Base-by-base conservation (phyloP, 108 stramenopile species). In the Skeletonema menzelii region DNA sequence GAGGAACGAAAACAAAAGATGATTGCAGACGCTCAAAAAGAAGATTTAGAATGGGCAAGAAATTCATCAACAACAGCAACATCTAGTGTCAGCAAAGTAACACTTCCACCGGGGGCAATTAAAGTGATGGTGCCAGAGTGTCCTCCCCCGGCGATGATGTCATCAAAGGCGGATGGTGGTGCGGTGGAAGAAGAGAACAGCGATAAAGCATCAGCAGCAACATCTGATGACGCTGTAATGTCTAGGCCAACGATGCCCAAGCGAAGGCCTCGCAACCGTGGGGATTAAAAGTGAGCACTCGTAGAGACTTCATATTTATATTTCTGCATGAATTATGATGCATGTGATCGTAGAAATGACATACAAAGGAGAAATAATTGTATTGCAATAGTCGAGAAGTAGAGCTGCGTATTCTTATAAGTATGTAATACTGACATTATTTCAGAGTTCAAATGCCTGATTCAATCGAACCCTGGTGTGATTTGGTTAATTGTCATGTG, bases 201-300 rank as follows among this genome's bases (percentile, higher is more conserved):
- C 22, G 66, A 56, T 20, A 68, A 56, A 22, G 53, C 44, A 27
- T 19, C 17, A 17, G 44, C 44, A 17, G 44, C 5, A 24, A 24
- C 22, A 53, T 8, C 5, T 22, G 47, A 53, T 44, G 65, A 65
- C 7, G 61, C 32, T 22, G 22, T 71, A 60, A 59, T 71, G 46
- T 71, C 47, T n/a, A 71, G 59, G 46, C 70, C 70, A 34, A 63
- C 59, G 5, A 59, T 62, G 70, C 46, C 44, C 19, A 47, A 71
- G 37, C 70, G 60, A 26, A 71, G 32, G 27, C 60, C 70, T 15
- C 32, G 32, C 34, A 56, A 22, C 7, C 70, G 61, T 24, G 44
- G 61, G 13, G 44, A 17, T 59, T 28, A 35, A 60, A 13, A n/a
- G 11, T 37, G 5, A 20, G 2, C 31, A 30, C 22, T 10, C 3